Evolutionary conservation across 441 rosid species (phyloP), one percentile per base, ranked within the genome.

Genomic region (Bruguiera hainesii): DNA sequence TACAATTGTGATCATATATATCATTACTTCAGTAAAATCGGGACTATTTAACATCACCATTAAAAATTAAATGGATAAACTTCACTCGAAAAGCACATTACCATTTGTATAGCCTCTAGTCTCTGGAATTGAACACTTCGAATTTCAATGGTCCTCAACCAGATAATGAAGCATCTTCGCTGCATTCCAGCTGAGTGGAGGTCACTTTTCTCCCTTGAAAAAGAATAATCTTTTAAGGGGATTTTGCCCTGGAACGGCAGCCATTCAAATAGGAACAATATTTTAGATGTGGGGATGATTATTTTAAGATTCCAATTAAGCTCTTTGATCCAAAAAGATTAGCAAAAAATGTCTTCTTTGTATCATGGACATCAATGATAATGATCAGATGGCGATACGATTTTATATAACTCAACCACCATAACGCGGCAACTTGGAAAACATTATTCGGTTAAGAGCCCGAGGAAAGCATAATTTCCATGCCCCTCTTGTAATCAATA

Each of bases 61-160:
- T 33, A 7, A 55, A 28, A 30, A 26, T 62, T 19, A 59, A 71
- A 52, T 42, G 13, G 52, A 48, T 68, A 56, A 1, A 8, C 33
- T 29, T 29, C 46, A 51, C 29, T 64, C 30, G 64, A 64, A 57
- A 64, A 39, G n/a, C 16, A 23, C 64, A 55, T 59, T 33, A 67
- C 35, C 16, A 55, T 48, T 42, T 49, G 59, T 63, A 51, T 77
- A 77, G 21, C 21, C 28, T 53, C 29, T 33, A 33, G 13, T 20
- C 13, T 55, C 29, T 23, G 15, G 23, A 23, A 55, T 55, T 8
- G 58, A 55, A 18, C 58, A 55, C 7, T 55, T 55, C 28, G 30
- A 55, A 23, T 55, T 55, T 55, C 16, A 26, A 23, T 55, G 58
- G 30, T 23, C 58, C 58, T 23, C 23, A 11, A 55, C 28, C 10